These are phyloP conservation scores for Reutealis trisperma DNA, from an alignment of 345 rosid species.

Conservation along the genomic window DNA sequence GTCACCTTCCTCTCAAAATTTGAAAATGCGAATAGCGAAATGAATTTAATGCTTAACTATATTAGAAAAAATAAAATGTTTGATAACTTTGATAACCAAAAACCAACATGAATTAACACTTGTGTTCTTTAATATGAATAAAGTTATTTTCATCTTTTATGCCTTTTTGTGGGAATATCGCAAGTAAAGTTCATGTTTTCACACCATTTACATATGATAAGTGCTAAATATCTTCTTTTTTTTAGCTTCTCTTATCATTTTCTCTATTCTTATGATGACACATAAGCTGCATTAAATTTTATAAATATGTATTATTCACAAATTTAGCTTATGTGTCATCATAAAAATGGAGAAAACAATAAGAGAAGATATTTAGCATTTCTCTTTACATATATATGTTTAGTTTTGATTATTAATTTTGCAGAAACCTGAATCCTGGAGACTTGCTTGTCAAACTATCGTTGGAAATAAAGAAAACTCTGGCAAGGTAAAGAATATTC, in stretches of 20 bases:
- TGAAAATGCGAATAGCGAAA: too few species aligned
- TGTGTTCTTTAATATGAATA: not conserved
- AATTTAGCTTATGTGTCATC: too few species aligned
- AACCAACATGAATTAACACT: not conserved
- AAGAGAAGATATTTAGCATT: too few species aligned
- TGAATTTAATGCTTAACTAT: too few species aligned
- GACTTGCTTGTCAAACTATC: conserved; percentile 89
- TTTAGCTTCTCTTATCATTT: too few species aligned
- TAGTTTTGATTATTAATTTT: conserved; percentile 12
- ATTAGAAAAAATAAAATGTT: not conserved
- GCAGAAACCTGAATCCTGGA: conserved; percentile 89
- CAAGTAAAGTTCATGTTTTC: not conserved
- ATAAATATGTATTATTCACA: too few species aligned
- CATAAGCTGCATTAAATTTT: too few species aligned
- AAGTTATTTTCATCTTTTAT: not conserved
- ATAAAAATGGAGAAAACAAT: too few species aligned
- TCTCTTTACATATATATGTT: too few species aligned
- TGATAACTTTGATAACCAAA: not conserved
- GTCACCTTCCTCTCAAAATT: too few species aligned
- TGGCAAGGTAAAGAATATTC: conserved; percentile 55
- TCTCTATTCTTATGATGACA: too few species aligned
- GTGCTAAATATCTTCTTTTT: too few species aligned
- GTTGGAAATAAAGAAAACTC: conserved; percentile 84
- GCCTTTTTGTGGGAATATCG: not conserved
- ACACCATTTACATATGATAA: not conserved